These are phyloP conservation scores for Mariannaea elegans DNA, from an alignment of 2,329 filamentous ascomycete species.

Conservation along the genomic window DNA sequence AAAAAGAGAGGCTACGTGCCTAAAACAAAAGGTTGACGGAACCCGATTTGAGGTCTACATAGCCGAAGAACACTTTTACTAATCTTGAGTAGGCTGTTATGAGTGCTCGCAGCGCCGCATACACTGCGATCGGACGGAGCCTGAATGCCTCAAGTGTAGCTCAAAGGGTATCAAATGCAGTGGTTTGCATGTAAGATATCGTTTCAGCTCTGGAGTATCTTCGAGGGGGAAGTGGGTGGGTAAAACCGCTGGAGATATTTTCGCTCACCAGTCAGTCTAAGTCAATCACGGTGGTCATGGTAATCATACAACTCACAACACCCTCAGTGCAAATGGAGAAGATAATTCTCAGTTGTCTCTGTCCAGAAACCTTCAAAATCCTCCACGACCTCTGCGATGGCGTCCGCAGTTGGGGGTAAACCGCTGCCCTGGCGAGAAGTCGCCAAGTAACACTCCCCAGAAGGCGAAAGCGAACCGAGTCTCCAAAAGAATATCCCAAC, in stretches of 20 bases:
- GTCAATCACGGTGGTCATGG: background rate
- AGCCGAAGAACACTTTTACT: too few relatives aligned
- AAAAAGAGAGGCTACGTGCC: background rate
- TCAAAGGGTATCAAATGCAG: conserved; percentile 25
- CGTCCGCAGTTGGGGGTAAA: background rate
- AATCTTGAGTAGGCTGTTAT: conserved; percentile 31
- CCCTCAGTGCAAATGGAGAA: background rate
- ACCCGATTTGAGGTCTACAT: background rate
- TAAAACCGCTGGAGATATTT: background rate
- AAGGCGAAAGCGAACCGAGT: too few relatives aligned
- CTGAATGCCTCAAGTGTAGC: conserved; percentile 24
- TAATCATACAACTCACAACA: background rate
- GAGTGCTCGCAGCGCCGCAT: conserved; percentile 30
- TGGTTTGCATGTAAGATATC: conserved; percentile 20
- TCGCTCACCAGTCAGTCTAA: background rate
- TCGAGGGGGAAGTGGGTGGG: background rate
- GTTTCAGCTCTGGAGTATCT: background rate
- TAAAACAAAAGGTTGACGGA: background rate
- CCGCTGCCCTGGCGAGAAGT: background rate
- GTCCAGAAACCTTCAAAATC: background rate
- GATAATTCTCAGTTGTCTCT: background rate
- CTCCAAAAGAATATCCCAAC: too few relatives aligned
- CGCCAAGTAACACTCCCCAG: background rate
- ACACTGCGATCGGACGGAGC: conserved; percentile 25
- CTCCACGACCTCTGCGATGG: background rate